Conservation (phyloP, 1,284 basidiomycete species). For the Ceraceosorus guamensis region DNA sequence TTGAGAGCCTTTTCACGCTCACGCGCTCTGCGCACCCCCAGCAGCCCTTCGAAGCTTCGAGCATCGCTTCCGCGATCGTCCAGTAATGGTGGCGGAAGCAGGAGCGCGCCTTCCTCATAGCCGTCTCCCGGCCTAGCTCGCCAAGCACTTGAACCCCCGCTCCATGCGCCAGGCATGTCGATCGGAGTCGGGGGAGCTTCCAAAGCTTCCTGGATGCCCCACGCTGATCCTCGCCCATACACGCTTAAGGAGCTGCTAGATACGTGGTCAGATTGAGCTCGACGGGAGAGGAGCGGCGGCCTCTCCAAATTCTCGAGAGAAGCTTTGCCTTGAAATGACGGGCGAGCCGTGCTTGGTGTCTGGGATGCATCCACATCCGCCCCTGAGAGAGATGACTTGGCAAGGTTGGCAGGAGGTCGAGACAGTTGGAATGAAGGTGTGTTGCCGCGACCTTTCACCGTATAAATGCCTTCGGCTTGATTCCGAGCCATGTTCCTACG, state of each 20-base stretch:
- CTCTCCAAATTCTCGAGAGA: no score
- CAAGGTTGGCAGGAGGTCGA: no score
- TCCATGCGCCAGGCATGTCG: conserved; percentile 45
- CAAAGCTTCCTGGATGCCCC: conserved; percentile 13
- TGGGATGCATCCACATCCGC: no score
- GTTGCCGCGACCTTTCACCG: neutral
- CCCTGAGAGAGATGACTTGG: no score
- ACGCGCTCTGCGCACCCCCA: conserved; percentile 39
- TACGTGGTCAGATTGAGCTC: no score
- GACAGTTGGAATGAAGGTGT: conserved; percentile 8
- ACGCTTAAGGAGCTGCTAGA: no score
- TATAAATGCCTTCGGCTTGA: neutral
- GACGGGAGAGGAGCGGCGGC: no score
- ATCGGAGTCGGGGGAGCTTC: conserved; percentile 40
- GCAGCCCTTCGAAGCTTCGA: conserved; percentile 31
- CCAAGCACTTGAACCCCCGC: conserved; percentile 21
- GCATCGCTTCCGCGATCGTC: conserved; percentile 37
- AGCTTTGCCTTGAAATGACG: no score
- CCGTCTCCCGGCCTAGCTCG: conserved; percentile 22
- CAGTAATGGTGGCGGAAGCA: conserved; percentile 40
- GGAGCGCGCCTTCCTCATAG: conserved; percentile 33
- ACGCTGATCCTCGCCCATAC: conserved; percentile 27
- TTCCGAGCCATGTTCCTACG: conserved; percentile 6
- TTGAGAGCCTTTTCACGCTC: conserved; percentile 32
- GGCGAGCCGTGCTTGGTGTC: conserved; percentile 4